phyloP scores from a whole-genome alignment of 441 rosid species.

The Viola pubescens region DNA sequence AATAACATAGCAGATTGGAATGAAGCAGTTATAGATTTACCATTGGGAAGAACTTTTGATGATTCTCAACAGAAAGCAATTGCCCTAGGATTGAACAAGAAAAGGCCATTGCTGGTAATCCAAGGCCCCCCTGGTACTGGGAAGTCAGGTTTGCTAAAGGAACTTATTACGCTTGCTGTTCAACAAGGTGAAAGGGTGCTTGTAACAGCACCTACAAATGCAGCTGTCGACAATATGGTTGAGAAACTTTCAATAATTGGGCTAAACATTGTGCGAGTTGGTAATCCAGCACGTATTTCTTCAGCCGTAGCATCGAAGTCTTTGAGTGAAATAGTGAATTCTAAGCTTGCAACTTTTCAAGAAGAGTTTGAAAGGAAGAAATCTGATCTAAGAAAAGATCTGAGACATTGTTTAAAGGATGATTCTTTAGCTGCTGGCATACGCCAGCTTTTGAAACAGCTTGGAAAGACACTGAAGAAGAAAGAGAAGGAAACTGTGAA shows the following conservation, averaged over 20 bases:
- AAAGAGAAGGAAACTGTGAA: constrained; percentile 85
- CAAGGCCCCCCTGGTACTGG: constrained; percentile 99
- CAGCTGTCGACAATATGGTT: constrained; percentile 95
- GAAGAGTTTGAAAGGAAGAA: constrained; percentile 80
- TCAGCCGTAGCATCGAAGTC: constrained; percentile 80
- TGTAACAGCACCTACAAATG: constrained; percentile 93
- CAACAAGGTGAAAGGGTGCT: constrained; percentile 91
- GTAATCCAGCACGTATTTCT: constrained; percentile 93
- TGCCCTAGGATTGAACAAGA: constrained; percentile 74
- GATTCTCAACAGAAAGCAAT: constrained; percentile 64
- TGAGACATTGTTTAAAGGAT: constrained; percentile 70
- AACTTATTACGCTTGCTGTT: constrained; percentile 60
- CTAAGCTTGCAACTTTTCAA: constrained; percentile 53
- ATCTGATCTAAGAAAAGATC: constrained; percentile 77
- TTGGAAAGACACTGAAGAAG: constrained; percentile 71
- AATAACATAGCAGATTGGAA: constrained; percentile 49
- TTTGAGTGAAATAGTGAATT: constrained; percentile 70
- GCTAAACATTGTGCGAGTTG: constrained; percentile 73
- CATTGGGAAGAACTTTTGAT: constrained; percentile 41
- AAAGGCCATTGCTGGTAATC: constrained; percentile 59
- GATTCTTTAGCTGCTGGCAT: constrained; percentile 96
- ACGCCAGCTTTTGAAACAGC: constrained; percentile 91
- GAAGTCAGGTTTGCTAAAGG: constrained; percentile 87
- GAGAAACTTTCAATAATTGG: constrained; percentile 72
- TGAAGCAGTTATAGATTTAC: constrained; percentile 52